phyloP scores from a whole-genome alignment of 1,284 basidiomycete genomes.

The Ustilago nuda region DNA sequence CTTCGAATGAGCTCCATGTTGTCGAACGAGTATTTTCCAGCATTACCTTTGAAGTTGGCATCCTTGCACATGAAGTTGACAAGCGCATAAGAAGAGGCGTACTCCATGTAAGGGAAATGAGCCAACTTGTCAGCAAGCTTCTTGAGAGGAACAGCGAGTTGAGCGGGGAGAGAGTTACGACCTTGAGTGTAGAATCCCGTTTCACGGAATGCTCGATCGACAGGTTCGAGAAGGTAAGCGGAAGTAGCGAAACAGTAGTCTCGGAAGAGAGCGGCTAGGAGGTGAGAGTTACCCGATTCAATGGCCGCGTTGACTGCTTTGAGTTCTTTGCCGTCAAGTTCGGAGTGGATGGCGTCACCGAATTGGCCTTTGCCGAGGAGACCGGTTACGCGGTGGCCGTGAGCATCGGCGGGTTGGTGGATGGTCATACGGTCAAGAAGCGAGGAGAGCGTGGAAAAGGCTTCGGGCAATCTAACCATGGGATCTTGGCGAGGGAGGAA shows the following conservation, averaged over 20 bases:
- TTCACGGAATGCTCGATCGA: constrained; percentile 52
- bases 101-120: constrained; percentile 65
- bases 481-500: constrained; percentile 62
- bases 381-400: constrained; percentile 51
- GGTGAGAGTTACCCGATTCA: constrained; percentile 40
- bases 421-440: constrained; percentile 66
- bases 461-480: constrained; percentile 45
- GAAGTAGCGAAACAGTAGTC: constrained; percentile 65
- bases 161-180: constrained; percentile 45
- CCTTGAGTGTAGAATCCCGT: constrained; percentile 62
- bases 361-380: constrained; percentile 63
- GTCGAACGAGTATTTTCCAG: constrained; percentile 58
- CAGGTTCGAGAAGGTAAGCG: constrained; percentile 65
- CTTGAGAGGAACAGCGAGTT: constrained; percentile 60
- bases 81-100: constrained; percentile 61
- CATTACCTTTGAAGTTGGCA: constrained; percentile 34
- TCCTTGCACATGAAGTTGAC: constrained; percentile 58
- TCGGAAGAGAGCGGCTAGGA: constrained; percentile 66
- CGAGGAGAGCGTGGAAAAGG: constrained; percentile 51
- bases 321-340: constrained; percentile 50
- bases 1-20: constrained; percentile 64
- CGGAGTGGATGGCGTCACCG: constrained; percentile 58
- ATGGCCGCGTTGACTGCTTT: constrained; percentile 51
- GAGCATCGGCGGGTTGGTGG: constrained; percentile 52
- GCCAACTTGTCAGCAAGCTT: constrained; percentile 61